These are phyloP conservation scores for Colletotrichum karsti DNA, from an alignment of 2,329 filamentous ascomycete genomes.

Conservation along the genomic window DNA sequence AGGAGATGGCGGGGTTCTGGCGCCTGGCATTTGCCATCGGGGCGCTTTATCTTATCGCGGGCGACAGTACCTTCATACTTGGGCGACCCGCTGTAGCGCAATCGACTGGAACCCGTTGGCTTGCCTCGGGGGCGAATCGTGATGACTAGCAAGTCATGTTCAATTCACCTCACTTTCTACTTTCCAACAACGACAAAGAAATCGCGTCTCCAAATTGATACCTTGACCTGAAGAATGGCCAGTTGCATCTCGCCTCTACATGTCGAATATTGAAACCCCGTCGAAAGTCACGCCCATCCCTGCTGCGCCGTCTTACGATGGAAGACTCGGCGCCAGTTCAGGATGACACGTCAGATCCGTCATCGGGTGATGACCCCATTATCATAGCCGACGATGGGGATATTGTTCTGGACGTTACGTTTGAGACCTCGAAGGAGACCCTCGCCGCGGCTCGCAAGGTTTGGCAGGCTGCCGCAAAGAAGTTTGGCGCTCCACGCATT, in stretches of 20 bases:
- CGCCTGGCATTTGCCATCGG: background rate
- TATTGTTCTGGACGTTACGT: constrained; percentile 71
- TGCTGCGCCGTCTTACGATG: constrained; percentile 29
- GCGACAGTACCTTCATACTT: background rate
- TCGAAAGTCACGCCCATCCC: background rate
- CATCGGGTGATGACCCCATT: constrained; percentile 41
- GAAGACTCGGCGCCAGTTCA: constrained; percentile 33
- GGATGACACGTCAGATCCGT: constrained; percentile 32
- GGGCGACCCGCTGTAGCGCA: background rate
- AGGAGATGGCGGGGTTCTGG: no score
- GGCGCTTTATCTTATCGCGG: no score
- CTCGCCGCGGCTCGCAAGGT: constrained; percentile 55
- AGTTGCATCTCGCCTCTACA: background rate
- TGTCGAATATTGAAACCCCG: constrained; percentile 11
- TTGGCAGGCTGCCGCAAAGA: constrained; percentile 39
- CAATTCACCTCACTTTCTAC: no score
- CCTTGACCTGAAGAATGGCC: background rate
- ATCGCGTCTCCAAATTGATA: no score
- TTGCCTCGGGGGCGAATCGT: no score
- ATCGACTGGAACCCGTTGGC: no score
- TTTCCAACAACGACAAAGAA: background rate
- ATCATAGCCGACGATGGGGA: constrained; percentile 68
- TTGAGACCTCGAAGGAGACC: constrained; percentile 65
- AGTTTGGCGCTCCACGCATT: constrained; percentile 34
- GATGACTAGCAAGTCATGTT: background rate